A percentile compares a stretch with the other conserved stretches of the same genome.
These are phyloP conservation scores for Coemansia sp. DNA, from an alignment of 192 early-diverging fungal species.

Conservation along the genomic window DNA sequence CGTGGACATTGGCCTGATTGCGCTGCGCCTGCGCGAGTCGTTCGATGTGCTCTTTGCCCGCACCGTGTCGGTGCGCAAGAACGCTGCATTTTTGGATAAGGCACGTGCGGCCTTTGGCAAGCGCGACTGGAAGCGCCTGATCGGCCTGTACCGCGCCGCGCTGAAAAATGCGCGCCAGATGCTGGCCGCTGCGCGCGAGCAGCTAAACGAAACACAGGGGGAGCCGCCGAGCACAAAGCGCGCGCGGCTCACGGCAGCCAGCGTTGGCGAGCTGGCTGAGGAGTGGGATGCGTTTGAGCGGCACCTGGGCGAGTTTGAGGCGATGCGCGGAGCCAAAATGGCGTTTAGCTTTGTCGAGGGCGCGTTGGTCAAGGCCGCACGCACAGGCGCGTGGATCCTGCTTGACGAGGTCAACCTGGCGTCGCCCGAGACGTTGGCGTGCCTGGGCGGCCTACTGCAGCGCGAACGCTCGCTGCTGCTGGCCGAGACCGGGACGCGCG, in stretches of 20 bases:
- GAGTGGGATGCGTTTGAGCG: slow-evolving; percentile 75
- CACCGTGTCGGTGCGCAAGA: slow-evolving; percentile 86
- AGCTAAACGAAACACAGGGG: slow-evolving; percentile 17
- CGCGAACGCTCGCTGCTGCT: slow-evolving; percentile 78
- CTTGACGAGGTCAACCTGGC: slow-evolving; percentile 98
- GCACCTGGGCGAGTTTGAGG: slow-evolving; percentile 64
- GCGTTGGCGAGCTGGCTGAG: slow-evolving; percentile 37
- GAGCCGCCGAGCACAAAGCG: slow-evolving; percentile 6
- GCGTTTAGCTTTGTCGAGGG: slow-evolving; percentile 96
- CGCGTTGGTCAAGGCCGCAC: slow-evolving; percentile 82
- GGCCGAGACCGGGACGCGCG: slow-evolving; percentile 87
- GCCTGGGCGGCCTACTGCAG: slow-evolving; percentile 84
- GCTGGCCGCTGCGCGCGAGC: slow-evolving; percentile 3
- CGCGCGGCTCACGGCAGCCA: slow-evolving; percentile 13
- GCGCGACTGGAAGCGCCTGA: slow-evolving; percentile 80
- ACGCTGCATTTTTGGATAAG: slow-evolving; percentile 78
- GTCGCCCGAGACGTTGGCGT: slow-evolving; percentile 91
- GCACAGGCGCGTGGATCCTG: slow-evolving; percentile 91
- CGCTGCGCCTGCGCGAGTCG: slow-evolving; percentile 71
- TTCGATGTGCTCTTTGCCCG: slow-evolving; percentile 82
- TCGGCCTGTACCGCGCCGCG: slow-evolving; percentile 69
- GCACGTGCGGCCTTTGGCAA: slow-evolving; percentile 67
- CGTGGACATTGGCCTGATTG: slow-evolving; percentile 76
- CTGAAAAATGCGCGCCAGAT: slow-evolving; percentile 22
- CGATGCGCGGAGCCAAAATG: slow-evolving; percentile 55